Base-by-base conservation (phyloP, 495 filamentous ascomycete genomes). In the Penicillium flavigenum region DNA sequence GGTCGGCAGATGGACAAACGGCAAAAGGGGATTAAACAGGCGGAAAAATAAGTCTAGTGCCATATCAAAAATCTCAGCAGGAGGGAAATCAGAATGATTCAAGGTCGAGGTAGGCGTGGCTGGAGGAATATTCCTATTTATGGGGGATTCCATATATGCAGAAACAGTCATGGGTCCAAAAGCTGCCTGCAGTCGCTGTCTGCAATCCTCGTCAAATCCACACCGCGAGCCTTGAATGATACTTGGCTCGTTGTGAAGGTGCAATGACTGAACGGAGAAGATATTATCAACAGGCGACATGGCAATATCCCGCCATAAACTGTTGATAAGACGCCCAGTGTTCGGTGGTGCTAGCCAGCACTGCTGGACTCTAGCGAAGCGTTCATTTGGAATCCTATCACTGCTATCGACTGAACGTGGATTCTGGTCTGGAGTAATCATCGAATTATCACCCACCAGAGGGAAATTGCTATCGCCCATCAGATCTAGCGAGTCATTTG, bases 1-100 rank as follows among this genome's bases (percentile, higher is more conserved):
- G 1, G 79, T 79, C 6, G 79, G 77, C 5, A 76, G 64, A 60
- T 82, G 79, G 7, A 82, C 72, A 61, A 80, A 79, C 1, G 78
- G 79, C n/a, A 81, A 66, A 14, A 80, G 68, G 5, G 78, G 76
- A 54, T 81, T 76, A 52, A 79, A 81, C 9, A 75, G 74, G 43
- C 76, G 74, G 53, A 82, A 78, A 54, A 75, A 82, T 17, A 80
- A 62, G 48, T 82, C 79, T n/a, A 82, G 66, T n/a, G 77, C 77
- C 70, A 80, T 80, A 59, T 82, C 79, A n/a, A 82, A 63, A n/a
- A 80, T 73, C 55, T 81, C 79, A 8, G 77, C 74, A 7, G 78
- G 77, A 47, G 79, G 79, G 38, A 81, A 82, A 20, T 61, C 69
- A 11, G 71, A 60, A 45, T 62, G 54, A 47, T 58, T 68, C 8